Evolutionary conservation across 371 early-diverging fungal species (phyloP).

Genomic region (Chytridium lagenaria): DNA sequence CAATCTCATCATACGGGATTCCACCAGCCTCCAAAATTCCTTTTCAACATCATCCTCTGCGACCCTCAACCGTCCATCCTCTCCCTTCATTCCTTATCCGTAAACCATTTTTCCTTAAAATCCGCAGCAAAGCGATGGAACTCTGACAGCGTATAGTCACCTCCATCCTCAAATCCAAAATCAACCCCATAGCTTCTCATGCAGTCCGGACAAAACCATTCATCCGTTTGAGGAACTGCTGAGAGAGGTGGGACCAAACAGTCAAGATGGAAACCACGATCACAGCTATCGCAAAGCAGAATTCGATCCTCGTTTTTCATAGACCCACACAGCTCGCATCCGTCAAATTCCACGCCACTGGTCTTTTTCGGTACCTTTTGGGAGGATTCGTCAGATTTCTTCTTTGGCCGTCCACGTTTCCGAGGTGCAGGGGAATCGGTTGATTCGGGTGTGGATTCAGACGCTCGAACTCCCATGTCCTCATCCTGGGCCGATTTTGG

Average conservation of each 20-base stretch:
- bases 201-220: conserved; percentile 91
- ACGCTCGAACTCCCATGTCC: too few species aligned
- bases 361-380: not conserved
- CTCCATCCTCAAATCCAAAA: conserved; percentile 92
- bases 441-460: too few species aligned
- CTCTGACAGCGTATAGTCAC: conserved; percentile 73
- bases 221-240: conserved; percentile 65
- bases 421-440: not conserved
- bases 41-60: conserved; percentile 83
- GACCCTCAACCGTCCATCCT: conserved; percentile 50
- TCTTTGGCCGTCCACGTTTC: conserved; percentile 14
- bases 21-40: conserved; percentile 95
- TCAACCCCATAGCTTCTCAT: conserved; percentile 78
- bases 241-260: conserved; percentile 79
- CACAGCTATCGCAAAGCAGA: conserved; percentile 88
- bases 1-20: conserved; percentile 85
- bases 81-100: conserved; percentile 13
- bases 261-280: conserved; percentile 78
- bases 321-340: conserved; percentile 48
- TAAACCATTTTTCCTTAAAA: conserved; percentile 83
- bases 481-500: too few species aligned
- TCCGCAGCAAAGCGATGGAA: conserved; percentile 81
- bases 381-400: conserved; percentile 8
- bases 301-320: conserved; percentile 61
- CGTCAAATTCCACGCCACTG: conserved; percentile 1